phyloP scores from a whole-genome alignment of 2,329 filamentous ascomycete species.

The Erysiphe pulchra region DNA sequence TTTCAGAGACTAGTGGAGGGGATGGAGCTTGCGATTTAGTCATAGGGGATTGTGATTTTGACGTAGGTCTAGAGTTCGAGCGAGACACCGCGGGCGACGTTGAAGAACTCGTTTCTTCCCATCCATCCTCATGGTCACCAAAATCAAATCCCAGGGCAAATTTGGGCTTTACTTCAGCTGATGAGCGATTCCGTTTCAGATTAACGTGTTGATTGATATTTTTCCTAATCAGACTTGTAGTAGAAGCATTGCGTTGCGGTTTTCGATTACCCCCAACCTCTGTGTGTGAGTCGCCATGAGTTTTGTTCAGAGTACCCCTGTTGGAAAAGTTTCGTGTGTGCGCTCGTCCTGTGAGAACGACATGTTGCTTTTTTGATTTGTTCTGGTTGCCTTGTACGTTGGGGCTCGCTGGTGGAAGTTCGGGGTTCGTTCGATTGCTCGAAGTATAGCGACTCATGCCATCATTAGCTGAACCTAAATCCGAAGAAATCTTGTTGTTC shows the following conservation, averaged over 20 bases:
- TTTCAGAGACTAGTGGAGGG: constrained; percentile 7
- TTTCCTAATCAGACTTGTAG: constrained; percentile 13
- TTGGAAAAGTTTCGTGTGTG: constrained; percentile 11
- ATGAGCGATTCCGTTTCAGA: constrained; percentile 34
- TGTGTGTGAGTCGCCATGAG: constrained; percentile 8
- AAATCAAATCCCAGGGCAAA: constrained; percentile 38
- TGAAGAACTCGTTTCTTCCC: constrained; percentile 39
- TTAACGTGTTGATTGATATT: constrained; percentile 28
- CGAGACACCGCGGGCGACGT: constrained; percentile 32
- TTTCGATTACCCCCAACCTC: constrained; percentile 7
- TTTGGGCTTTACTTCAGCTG: constrained; percentile 27
- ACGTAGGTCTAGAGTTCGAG: constrained; percentile 13
- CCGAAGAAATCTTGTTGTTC: no score
- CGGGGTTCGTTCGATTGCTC: constrained; percentile 2
- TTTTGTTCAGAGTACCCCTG: constrained; percentile 10
- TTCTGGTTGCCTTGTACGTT: constrained; percentile 7
- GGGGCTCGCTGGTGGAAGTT: constrained; percentile 9
- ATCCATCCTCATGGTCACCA: constrained; percentile 30
- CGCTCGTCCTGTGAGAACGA: constrained; percentile 8
- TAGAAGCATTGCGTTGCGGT: constrained; percentile 8
- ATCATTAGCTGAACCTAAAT: no score
- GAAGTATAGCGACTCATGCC: constrained; percentile 1
- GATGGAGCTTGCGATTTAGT: constrained; percentile 16
- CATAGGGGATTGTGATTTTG: constrained; percentile 20
- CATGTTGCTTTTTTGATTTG: constrained; percentile 10